Percentiles rank a stretch among this genome's conserved stretches.
Evolutionary conservation across 1,284 basidiomycete species (phyloP).

Genomic region (Agroathelia rolfsii): DNA sequence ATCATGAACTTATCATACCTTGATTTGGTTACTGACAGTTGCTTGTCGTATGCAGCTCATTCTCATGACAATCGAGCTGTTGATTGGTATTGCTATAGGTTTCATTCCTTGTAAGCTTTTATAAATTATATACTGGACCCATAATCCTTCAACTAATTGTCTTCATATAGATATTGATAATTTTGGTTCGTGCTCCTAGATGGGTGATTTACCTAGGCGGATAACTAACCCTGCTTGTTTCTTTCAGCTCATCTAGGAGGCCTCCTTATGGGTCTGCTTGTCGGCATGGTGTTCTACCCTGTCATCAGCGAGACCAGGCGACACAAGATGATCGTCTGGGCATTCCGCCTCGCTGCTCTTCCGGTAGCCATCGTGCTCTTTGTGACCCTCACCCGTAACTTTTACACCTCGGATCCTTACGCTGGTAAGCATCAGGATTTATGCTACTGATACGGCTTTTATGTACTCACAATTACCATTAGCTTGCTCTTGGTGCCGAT

Average conservation of each 20-base stretch:
- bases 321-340: conserved; percentile 71
- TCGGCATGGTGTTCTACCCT: conserved; percentile 79
- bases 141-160: conserved; percentile 8
- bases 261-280: conserved; percentile 76
- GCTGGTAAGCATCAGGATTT: conserved; percentile 43
- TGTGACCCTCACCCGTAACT: conserved; percentile 78
- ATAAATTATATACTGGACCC: too few species aligned
- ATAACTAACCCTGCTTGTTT: conserved; percentile 3
- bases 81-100: conserved; percentile 80
- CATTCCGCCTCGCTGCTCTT: conserved; percentile 62
- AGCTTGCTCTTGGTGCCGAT: conserved; percentile 87
- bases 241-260: conserved; percentile 69
- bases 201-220: too few species aligned
- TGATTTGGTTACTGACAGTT: conserved; percentile 3
- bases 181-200: conserved; percentile 53
- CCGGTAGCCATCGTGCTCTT: conserved; percentile 73
- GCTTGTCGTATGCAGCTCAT: conserved; percentile 39
- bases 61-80: conserved; percentile 76
- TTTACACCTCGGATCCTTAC: conserved; percentile 80
- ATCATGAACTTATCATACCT: conserved; percentile 1
- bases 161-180: conserved; percentile 58
- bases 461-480: conserved; percentile 7
- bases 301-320: conserved; percentile 73
- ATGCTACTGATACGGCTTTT: neutral
- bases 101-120: conserved; percentile 61